Evolutionary conservation across 768 basidiomycete genomes (phyloP).

Genomic region (Phaffia tasmanica): DNA sequence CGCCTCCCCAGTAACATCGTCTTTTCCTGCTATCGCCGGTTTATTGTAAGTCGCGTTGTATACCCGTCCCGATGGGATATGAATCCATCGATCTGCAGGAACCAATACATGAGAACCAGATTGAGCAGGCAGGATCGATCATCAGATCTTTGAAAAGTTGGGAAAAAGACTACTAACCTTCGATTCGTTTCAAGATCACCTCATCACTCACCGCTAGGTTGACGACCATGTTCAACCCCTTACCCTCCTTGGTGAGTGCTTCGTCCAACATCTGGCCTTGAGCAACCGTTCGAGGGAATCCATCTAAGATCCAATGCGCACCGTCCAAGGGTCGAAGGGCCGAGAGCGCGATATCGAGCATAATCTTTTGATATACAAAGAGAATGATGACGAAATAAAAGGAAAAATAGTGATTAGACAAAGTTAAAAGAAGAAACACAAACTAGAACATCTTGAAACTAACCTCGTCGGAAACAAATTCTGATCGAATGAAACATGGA

Average conservation of each 20-base stretch:
- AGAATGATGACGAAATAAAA: background rate
- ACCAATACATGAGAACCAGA: background rate
- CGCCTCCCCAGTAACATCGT: constrained; percentile 78
- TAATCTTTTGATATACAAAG: constrained; percentile 43
- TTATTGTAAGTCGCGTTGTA: constrained; percentile 84
- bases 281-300: constrained; percentile 78
- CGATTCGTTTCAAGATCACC: constrained; percentile 71
- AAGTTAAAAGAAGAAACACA: background rate
- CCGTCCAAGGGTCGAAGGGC: constrained; percentile 52
- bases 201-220: constrained; percentile 82
- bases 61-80: constrained; percentile 73
- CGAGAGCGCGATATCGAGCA: constrained; percentile 63
- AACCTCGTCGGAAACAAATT: constrained; percentile 24
- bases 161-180: constrained; percentile 36
- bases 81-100: constrained; percentile 66
- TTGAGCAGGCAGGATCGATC: background rate
- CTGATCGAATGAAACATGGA: background rate
- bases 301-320: constrained; percentile 72
- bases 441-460: background rate
- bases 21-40: constrained; percentile 64
- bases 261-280: constrained; percentile 70
- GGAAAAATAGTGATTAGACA: background rate
- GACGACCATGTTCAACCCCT: constrained; percentile 57
- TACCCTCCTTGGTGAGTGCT: constrained; percentile 48
- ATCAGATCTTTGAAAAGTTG: background rate